Base-by-base conservation (phyloP, 1,284 basidiomycete genomes). In the Pyrrhoderma noxium region DNA sequence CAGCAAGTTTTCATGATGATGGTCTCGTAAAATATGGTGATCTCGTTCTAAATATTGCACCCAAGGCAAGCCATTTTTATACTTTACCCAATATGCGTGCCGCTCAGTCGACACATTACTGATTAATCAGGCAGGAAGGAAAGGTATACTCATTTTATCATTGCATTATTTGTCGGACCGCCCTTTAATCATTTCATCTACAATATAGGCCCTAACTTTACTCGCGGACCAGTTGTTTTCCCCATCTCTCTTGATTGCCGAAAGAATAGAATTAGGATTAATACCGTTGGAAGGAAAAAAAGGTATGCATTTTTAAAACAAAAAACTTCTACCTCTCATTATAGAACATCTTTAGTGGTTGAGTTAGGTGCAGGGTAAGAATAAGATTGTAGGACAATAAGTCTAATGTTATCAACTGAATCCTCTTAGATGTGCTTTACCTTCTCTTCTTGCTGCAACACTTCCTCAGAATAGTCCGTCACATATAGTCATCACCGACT, bases 191-290 rank as follows among this genome's bases (percentile, higher is more conserved):
- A 42, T 43, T 45, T 44, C 50, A 52, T 43, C 38, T 52, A 43
- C 18, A 43, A 46, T 23, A 35, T 61, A 84, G 82, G 80, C 82
- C 16, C 82, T 79, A 57, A 84, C 80, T 9, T 70, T 85, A 14
- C 69, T 86, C 13, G 84, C 82, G 47, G 82, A 86, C 64, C 82
- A 82, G 55, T 68, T 85, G 1, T 87, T 85, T 61, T 85, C 80
- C 40, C 82, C 81, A 9, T 76, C 77, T 2, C 67, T 87, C 4
- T 73, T 81, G 50, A 70, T 86, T 18, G 78, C 80, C 1, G 81
- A 86, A 60, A 67, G 72, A 21, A 77, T 87, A 7, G 80, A 88
- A 62, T 64, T 72, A 47, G 70, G 72, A 1, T 59, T 77, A 3
- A 62, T 86, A 8, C 60, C 67, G 16, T 60, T 74, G 5, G 52